Evolutionary conservation across 805 yeast species (phyloP).

Genomic region (Pichia deserticola): DNA sequence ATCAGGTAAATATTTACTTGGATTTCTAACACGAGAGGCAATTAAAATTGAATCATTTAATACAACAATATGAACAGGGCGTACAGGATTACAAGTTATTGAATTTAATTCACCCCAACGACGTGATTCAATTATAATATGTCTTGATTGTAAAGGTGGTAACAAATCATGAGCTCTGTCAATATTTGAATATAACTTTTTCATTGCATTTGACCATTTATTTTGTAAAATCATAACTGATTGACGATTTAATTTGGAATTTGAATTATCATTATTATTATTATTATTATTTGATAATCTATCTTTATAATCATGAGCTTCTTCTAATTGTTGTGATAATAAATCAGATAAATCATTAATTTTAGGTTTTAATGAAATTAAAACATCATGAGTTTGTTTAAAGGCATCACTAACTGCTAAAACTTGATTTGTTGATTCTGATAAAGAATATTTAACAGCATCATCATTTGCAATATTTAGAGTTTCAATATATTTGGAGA

Average conservation of each 20-base stretch:
- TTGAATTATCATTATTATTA: background rate
- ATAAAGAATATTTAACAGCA: constrained; percentile 52
- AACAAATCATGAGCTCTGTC: constrained; percentile 85
- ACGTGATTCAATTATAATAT: constrained; percentile 68
- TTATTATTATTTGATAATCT: background rate
- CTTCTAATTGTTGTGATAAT: constrained; percentile 35
- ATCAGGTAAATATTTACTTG: constrained; percentile 11
- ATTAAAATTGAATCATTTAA: constrained; percentile 71
- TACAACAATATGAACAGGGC: constrained; percentile 67
- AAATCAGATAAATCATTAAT: constrained; percentile 56
- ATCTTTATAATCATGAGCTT: constrained; percentile 15
- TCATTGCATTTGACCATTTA: constrained; percentile 73
- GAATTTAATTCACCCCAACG: constrained; percentile 84
- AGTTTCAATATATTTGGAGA: constrained; percentile 29
- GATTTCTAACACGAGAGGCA: constrained; percentile 50
- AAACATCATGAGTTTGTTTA: constrained; percentile 53
- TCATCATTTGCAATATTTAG: constrained; percentile 33
- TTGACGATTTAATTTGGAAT: constrained; percentile 48
- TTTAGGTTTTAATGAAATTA: constrained; percentile 52
- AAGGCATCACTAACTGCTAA: constrained; percentile 54
- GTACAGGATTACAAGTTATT: constrained; percentile 74
- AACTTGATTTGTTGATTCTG: constrained; percentile 56
- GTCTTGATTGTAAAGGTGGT: constrained; percentile 72
- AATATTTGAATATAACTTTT: constrained; percentile 66
- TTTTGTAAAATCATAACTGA: constrained; percentile 67